Base-by-base conservation (phyloP, 495 filamentous ascomycete species). In the Penicillium riverlandense region DNA sequence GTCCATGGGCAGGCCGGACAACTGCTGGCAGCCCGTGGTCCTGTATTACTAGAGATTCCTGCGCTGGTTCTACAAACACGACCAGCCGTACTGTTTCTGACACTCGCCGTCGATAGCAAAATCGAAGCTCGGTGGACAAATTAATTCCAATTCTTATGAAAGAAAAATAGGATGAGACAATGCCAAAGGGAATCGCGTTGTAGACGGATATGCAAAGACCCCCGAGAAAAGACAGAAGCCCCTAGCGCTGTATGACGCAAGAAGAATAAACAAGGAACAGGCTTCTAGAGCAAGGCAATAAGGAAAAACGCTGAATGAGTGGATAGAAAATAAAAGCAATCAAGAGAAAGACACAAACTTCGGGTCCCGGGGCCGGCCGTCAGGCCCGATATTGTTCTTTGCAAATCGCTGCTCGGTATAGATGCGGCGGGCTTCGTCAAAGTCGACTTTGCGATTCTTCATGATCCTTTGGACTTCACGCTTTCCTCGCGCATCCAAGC, bases 291-390 rank as follows among this genome's bases (percentile, higher is more conserved):
- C 22, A 4, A 22, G 22, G 6, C 22, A 22, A 22, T 3, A 22
- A 22, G 22, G 15, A 27, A 11, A 48, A 35, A 34, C 13, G 22
- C 22, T 22, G 22, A 22, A 29, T 29, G 34, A 40, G 7, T 35
- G 14, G 35, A 29, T 12, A 40, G 34, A 8, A 30, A 44, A 14
- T 30, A 29, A 30, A 30, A 15, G 12, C 9, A 38, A 38, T 22
- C 54, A 94, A 22, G 87, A 92, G 65, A 96, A 96, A 43, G 85
- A 90, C 9, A 96, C 88, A 59, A 95, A 94, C 71, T 95, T 96
- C 44, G 89, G 88, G 75, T 96, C 92, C 61, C 81, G 80, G 40
- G 92, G 92, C 55, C 80, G 67, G 30, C 94, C 92, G 63, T 97
- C 94, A 11, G 83, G 71, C 9, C 81, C 90, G 57, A 98, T 96